phyloP scores from a whole-genome alignment of 805 yeast species.

The Kurtzmaniella fragi region DNA sequence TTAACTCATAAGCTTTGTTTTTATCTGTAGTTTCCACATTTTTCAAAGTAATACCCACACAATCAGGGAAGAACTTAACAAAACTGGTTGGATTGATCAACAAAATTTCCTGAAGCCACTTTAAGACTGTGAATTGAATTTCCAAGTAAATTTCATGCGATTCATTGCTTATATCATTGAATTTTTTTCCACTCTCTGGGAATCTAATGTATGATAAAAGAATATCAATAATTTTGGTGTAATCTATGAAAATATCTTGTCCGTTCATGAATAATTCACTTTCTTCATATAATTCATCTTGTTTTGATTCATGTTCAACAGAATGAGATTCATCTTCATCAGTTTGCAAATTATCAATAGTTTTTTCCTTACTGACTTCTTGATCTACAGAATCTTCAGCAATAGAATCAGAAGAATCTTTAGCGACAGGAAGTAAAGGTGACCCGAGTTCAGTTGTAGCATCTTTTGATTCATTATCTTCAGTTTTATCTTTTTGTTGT shows the following conservation, averaged over 20 bases:
- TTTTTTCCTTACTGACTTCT: constrained; percentile 29
- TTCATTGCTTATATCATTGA: constrained; percentile 26
- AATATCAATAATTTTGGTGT: constrained; percentile 73
- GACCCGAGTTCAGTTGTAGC: not conserved
- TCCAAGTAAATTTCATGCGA: constrained; percentile 41
- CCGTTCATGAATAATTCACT: constrained; percentile 31
- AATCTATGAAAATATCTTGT: constrained; percentile 80
- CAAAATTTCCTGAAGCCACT: constrained; percentile 76
- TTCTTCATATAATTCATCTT: constrained; percentile 10
- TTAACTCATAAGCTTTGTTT: constrained; percentile 31
- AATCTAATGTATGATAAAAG: constrained; percentile 75
- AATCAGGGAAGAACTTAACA: constrained; percentile 66
- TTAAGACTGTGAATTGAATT: constrained; percentile 71
- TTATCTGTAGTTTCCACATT: constrained; percentile 31
- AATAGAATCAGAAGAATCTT: not conserved
- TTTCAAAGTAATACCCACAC: constrained; percentile 60
- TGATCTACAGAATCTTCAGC: constrained; percentile 4
- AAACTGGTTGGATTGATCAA: constrained; percentile 73
- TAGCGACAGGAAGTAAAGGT: no score
- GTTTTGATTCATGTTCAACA: no score
- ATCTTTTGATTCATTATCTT: not conserved
- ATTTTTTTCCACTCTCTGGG: constrained; percentile 22
- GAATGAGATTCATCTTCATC: no score
- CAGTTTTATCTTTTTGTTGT: constrained; percentile 10
- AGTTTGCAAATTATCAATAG: constrained; percentile 31